Percentiles rank a stretch among this genome's conserved stretches.
Conservation (phyloP, 306 rosid species). For the Gastrolobium bilobum region DNA sequence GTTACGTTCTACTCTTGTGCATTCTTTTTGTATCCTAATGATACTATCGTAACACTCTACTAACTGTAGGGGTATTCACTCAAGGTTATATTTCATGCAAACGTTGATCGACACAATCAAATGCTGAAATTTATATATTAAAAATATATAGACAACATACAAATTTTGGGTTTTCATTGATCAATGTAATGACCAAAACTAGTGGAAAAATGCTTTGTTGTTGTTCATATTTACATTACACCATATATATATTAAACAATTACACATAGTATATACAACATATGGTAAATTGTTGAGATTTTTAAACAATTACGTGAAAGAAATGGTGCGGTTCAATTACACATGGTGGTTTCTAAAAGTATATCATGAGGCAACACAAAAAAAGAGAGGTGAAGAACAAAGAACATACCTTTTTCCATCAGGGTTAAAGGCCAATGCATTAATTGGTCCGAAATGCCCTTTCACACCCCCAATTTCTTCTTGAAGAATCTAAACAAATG, state of each 20-base stretch:
- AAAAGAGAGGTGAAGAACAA: conserved; percentile 10
- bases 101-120: neutral
- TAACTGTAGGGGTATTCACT: neutral
- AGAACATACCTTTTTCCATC: conserved; percentile 85
- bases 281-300: neutral
- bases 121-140: neutral
- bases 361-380: neutral
- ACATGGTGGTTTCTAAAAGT: neutral
- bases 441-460: conserved; percentile 98
- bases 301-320: neutral
- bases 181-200: neutral
- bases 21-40: neutral
- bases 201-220: neutral
- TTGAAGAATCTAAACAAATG: conserved; percentile 77
- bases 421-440: conserved; percentile 94
- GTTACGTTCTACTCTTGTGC: neutral
- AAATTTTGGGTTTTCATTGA: conserved; percentile 16
- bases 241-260: neutral
- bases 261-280: neutral
- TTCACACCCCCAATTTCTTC: conserved; percentile 99
- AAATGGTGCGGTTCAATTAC: neutral
- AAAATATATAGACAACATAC: neutral
- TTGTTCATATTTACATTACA: neutral
- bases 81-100: neutral
- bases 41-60: neutral